Percentiles rank a stretch among this genome's conserved stretches.
Conservation (phyloP, 192 early-diverging fungal species). For the Umbelopsis vinacea region DNA sequence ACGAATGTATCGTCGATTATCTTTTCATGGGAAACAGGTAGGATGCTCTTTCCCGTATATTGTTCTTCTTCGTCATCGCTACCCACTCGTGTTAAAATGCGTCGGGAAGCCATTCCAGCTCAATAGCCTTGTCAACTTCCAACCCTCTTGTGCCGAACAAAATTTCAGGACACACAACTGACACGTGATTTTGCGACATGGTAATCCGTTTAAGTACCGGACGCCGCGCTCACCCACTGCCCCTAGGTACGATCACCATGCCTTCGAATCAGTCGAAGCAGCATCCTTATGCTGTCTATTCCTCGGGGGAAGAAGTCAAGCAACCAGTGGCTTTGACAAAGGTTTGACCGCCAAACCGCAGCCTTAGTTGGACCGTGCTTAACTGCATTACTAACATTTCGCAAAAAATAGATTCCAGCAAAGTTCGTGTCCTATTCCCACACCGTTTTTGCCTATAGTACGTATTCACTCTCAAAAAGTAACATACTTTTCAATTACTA, state of each 20-base stretch:
- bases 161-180: too few species aligned
- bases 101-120: neutral
- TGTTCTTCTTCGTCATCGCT: neutral
- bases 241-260: neutral
- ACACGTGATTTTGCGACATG: neutral
- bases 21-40: neutral
- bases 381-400: neutral
- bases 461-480: slow-evolving; percentile 1
- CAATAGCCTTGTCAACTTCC: neutral
- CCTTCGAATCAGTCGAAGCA: slow-evolving; percentile 17
- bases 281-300: slow-evolving; percentile 21
- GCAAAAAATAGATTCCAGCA: slow-evolving; percentile 30
- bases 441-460: slow-evolving; percentile 42
- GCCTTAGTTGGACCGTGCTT: neutral
- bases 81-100: neutral
- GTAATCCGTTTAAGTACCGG: too few species aligned
- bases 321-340: slow-evolving; percentile 23
- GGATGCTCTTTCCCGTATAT: neutral
- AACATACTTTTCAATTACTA: neutral
- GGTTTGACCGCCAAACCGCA: slow-evolving; percentile 4
- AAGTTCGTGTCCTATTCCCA: slow-evolving; percentile 34
- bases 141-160: neutral
- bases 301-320: neutral
- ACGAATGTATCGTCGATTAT: slow-evolving; percentile 4
- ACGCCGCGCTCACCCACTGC: neutral